A percentile compares a stretch with the other conserved stretches of the same genome.
Evolutionary conservation across 1,284 basidiomycete species (phyloP).

Genomic region (Cerioporus squamosus): DNA sequence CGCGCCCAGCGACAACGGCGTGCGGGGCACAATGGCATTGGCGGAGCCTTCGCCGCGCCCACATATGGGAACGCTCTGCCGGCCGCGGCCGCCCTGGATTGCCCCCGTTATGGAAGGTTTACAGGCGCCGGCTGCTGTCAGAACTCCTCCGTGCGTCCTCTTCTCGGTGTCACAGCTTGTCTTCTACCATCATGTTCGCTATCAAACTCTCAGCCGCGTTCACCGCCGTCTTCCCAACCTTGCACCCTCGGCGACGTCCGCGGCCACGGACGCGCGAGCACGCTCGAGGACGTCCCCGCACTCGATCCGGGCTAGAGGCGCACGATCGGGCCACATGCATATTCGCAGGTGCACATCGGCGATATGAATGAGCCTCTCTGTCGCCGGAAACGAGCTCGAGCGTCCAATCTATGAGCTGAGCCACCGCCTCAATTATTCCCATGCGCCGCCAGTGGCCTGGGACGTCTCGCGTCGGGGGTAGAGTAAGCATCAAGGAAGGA

Average conservation of each 20-base stretch:
- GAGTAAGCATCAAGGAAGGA: too few species aligned
- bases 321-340: neutral
- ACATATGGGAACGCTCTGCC: neutral
- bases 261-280: neutral
- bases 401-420: neutral
- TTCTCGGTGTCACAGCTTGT: neutral
- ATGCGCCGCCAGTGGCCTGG: too few species aligned
- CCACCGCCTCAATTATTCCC: neutral
- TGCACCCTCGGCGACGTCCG: too few species aligned
- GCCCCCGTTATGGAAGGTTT: conserved; percentile 5
- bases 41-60: neutral
- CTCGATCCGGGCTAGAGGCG: too few species aligned
- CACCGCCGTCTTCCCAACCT: neutral
- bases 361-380: neutral
- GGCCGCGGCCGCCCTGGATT: conserved; percentile 5
- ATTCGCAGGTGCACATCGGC: neutral
- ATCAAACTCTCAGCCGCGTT: neutral
- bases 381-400: neutral
- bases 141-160: neutral
- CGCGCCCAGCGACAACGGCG: conserved; percentile 1
- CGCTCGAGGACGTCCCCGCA: too few species aligned
- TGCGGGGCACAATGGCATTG: conserved; percentile 3
- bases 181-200: neutral
- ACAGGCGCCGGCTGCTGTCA: neutral
- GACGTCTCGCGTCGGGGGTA: too few species aligned